Conservation (phyloP, 176 grass and related monocot genomes). For the Eragrostis curvula region DNA sequence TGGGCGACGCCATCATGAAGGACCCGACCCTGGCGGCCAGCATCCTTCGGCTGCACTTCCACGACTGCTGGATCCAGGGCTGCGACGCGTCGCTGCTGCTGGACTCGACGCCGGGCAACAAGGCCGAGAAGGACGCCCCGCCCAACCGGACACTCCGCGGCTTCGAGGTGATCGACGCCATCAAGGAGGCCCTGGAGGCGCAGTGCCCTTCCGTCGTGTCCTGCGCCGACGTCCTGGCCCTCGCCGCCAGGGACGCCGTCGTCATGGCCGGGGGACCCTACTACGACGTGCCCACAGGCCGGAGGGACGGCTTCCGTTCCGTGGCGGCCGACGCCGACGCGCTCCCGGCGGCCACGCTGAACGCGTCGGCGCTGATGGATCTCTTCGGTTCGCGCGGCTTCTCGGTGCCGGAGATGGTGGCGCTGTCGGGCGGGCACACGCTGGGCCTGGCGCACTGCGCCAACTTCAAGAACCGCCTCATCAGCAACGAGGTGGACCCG, state of each 20-base stretch:
- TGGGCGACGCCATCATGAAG: constrained; percentile 49
- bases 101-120: neutral
- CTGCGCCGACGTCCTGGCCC: constrained; percentile 81
- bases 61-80: constrained; percentile 95
- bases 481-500: constrained; percentile 43
- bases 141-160: neutral
- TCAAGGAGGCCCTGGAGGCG: neutral
- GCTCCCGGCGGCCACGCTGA: constrained; percentile 41
- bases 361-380: neutral
- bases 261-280: constrained; percentile 55
- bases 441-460: constrained; percentile 54
- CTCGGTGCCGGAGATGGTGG: neutral
- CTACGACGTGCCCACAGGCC: constrained; percentile 52
- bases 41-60: constrained; percentile 90
- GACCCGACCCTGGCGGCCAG: constrained; percentile 73
- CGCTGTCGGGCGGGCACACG: constrained; percentile 65
- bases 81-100: constrained; percentile 78
- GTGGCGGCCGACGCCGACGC: constrained; percentile 50
- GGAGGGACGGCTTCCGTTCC: constrained; percentile 63
- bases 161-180: neutral
- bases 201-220: constrained; percentile 49
- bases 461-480: constrained; percentile 56
- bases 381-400: neutral
- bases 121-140: neutral
- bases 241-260: constrained; percentile 44